Evolutionary conservation across 2,329 filamentous ascomycete genomes (phyloP).

Genomic region (Fusarium brevicatenulatum): DNA sequence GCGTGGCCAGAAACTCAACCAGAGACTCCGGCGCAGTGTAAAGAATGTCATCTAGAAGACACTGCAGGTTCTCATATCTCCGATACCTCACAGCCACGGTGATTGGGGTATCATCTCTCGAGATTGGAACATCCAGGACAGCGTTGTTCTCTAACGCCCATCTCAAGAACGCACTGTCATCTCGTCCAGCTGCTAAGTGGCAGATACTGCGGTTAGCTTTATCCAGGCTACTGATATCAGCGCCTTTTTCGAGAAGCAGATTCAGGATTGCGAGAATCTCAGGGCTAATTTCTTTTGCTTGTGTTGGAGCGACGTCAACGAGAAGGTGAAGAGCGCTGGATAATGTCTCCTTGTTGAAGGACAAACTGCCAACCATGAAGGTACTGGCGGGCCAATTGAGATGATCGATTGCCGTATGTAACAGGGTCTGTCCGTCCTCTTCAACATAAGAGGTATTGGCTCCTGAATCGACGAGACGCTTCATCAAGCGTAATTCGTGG

Average conservation of each 20-base stretch:
- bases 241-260: rapidly evolving
- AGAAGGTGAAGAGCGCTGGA: not conserved
- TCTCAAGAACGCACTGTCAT: not conserved
- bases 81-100: not conserved
- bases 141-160: not conserved
- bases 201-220: rapidly evolving
- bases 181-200: rapidly evolving
- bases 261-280: not conserved
- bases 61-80: not conserved
- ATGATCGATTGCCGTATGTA: not conserved
- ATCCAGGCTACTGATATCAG: rapidly evolving
- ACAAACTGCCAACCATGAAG: rapidly evolving
- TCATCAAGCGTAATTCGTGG: rapidly evolving
- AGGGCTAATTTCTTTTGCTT: rapidly evolving
- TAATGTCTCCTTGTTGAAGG: rapidly evolving
- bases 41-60: rapidly evolving
- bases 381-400: not conserved
- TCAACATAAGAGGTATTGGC: not conserved
- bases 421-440: rapidly evolving
- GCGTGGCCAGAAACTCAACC: not conserved
- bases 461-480: not conserved
- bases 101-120: not conserved
- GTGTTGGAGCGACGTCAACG: rapidly evolving
- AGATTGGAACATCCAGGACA: rapidly evolving
- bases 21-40: not conserved